Conservation (phyloP, 768 basidiomycete genomes). For the Royoungia palumana region DNA sequence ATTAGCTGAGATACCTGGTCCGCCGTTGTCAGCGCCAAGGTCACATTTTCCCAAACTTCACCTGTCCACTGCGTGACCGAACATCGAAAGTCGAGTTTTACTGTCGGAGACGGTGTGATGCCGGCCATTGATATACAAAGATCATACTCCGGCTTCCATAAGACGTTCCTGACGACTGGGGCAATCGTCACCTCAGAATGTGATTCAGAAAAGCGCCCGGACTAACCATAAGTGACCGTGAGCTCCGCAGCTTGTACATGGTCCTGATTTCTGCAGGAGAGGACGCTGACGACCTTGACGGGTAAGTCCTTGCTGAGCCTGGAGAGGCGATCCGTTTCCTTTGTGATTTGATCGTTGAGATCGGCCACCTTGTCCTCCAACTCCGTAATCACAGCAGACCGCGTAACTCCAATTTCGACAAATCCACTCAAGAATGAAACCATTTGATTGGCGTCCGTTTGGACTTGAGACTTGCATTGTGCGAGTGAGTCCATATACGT, state of each 20-base stretch:
- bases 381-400: constrained; percentile 14
- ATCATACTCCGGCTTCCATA: constrained; percentile 22
- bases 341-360: constrained; percentile 6
- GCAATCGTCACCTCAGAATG: background rate
- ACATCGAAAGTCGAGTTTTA: constrained; percentile 28
- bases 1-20: constrained; percentile 15
- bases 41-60: constrained; percentile 29
- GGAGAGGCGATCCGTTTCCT: constrained; percentile 10
- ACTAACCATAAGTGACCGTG: constrained; percentile 17
- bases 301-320: background rate
- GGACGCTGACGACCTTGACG: constrained; percentile 6
- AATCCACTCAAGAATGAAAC: constrained; percentile 22
- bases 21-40: constrained; percentile 25
- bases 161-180: constrained; percentile 14
- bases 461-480: constrained; percentile 11
- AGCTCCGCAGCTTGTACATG: constrained; percentile 12
- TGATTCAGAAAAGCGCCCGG: too few species aligned
- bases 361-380: constrained; percentile 15
- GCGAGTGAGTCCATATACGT: constrained; percentile 28
- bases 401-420: constrained; percentile 16
- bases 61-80: constrained; percentile 28
- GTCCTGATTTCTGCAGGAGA: constrained; percentile 1
- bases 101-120: constrained; percentile 12
- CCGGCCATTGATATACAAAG: constrained; percentile 10
- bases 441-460: constrained; percentile 16